Evolutionary conservation across 2,329 filamentous ascomycete species (phyloP).

Genomic region (Paramyrothecium roridum): DNA sequence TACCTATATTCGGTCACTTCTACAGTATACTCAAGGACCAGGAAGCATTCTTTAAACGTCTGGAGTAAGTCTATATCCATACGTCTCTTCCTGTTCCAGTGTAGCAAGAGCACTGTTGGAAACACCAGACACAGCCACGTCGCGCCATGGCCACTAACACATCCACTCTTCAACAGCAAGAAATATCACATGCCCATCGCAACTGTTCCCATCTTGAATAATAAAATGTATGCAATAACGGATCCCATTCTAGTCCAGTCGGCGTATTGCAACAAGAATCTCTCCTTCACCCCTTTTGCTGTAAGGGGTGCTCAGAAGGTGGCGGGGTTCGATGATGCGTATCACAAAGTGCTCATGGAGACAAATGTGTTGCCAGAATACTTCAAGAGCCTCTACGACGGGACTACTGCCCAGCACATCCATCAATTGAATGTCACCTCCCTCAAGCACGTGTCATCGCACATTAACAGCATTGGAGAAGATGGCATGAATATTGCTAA

Average conservation of each 20-base stretch:
- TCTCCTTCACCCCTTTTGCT: constrained; percentile 41
- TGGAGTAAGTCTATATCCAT: no score
- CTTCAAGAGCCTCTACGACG: constrained; percentile 30
- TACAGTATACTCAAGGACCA: no score
- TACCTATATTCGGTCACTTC: no score
- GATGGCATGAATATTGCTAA: constrained; percentile 6
- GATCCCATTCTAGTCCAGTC: constrained; percentile 35
- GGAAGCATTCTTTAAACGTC: no score
- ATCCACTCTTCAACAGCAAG: no score
- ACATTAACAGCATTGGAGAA: constrained; percentile 18
- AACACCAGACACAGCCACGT: no score
- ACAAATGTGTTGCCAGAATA: constrained; percentile 27
- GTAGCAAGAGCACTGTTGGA: no score
- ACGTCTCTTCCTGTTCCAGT: no score
- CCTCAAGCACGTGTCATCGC: constrained; percentile 25
- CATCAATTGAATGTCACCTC: constrained; percentile 30
- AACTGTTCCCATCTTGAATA: constrained; percentile 39
- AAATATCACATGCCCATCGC: constrained; percentile 23
- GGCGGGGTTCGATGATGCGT: constrained; percentile 28
- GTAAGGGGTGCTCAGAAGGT: constrained; percentile 31
- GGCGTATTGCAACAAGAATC: constrained; percentile 35
- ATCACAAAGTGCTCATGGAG: constrained; percentile 10
- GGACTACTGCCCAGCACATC: constrained; percentile 26
- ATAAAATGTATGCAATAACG: constrained; percentile 42
- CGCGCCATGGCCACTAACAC: no score